Evolutionary conservation across 1,284 basidiomycete species (phyloP).

Genomic region (Tylopilus sp.): DNA sequence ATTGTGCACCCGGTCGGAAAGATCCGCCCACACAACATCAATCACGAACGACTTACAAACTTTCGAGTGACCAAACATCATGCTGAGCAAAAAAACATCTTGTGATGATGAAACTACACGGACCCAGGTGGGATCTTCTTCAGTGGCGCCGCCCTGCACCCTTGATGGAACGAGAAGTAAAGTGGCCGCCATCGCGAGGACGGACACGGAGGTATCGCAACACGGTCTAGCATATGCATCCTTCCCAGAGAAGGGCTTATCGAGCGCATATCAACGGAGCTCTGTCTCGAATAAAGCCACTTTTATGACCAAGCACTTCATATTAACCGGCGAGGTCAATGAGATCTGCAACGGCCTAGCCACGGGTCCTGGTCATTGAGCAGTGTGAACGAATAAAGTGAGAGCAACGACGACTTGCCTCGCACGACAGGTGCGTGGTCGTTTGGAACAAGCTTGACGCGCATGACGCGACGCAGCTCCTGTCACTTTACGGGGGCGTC

Average conservation of each 20-base stretch:
- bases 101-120: too few species aligned
- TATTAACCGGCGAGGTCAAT: constrained; percentile 30
- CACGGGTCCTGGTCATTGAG: constrained; percentile 3
- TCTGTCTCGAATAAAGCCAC: constrained; percentile 18
- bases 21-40: too few species aligned
- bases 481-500: constrained; percentile 17
- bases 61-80: too few species aligned
- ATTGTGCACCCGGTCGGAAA: too few species aligned
- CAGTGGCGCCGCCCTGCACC: constrained; percentile 11
- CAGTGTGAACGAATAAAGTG: background rate
- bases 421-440: constrained; percentile 19
- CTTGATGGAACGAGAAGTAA: background rate
- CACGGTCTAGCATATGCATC: constrained; percentile 32
- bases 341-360: constrained; percentile 18
- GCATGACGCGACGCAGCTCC: constrained; percentile 14
- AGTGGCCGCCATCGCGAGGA: too few species aligned
- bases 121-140: constrained; percentile 10
- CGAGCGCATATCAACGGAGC: constrained; percentile 17
- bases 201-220: constrained; percentile 15
- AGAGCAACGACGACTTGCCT: constrained; percentile 15
- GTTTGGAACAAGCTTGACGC: constrained; percentile 20
- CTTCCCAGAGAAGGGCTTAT: constrained; percentile 28
- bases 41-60: too few species aligned
- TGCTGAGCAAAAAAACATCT: too few species aligned
- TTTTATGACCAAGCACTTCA: background rate